Percentiles rank a stretch among this genome's conserved stretches.
Evolutionary conservation across 116 monocot genomes (phyloP).

Genomic region (Cymodocea nodosa): DNA sequence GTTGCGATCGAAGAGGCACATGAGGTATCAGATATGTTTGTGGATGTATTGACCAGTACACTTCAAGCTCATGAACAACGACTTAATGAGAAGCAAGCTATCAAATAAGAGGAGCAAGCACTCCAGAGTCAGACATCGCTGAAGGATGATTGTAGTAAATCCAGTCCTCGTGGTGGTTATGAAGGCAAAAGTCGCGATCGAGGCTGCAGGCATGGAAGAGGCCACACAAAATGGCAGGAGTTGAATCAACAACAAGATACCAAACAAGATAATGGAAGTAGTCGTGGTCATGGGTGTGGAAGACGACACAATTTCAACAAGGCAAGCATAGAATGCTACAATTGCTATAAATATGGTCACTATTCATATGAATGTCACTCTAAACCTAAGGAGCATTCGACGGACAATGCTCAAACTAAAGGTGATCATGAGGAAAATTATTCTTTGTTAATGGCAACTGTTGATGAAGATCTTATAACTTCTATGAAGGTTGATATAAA

Average conservation of each 20-base stretch:
- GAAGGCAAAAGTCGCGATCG: background rate
- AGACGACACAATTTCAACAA: background rate
- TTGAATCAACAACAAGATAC: too few species aligned
- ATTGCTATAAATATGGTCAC: background rate
- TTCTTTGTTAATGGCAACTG: background rate
- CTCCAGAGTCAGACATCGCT: background rate
- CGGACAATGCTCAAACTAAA: background rate
- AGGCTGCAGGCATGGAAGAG: background rate
- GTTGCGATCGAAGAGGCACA: too few species aligned
- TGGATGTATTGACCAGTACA: background rate
- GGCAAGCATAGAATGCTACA: background rate
- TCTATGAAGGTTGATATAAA: too few species aligned
- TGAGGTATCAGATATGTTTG: background rate
- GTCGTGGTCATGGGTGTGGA: background rate
- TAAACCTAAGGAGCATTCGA: background rate
- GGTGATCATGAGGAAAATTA: background rate
- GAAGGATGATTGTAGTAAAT: background rate
- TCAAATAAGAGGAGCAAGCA: background rate
- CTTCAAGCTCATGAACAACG: background rate
- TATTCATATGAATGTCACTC: background rate
- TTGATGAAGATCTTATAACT: background rate
- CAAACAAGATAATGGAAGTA: background rate
- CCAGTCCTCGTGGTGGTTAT: rapidly evolving
- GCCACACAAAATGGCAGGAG: too few species aligned
- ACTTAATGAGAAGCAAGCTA: background rate